Base-by-base conservation (phyloP, 1,284 basidiomycete species). In the Melampsora larici-populina region DNA sequence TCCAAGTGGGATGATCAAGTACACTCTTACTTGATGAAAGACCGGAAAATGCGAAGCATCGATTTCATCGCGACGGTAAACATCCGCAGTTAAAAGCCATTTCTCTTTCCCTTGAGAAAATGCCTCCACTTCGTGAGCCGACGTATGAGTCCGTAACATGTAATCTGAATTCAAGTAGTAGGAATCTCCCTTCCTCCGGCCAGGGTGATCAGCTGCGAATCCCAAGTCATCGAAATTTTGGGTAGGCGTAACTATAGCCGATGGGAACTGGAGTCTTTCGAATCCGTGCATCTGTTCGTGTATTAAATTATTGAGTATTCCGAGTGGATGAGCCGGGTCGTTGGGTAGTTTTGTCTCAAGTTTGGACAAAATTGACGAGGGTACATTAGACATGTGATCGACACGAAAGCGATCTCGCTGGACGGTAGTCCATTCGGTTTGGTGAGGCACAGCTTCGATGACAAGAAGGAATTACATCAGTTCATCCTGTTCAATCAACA, bases 191-290 rank as follows among this genome's bases (percentile, higher is more conserved):
- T 89, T 86, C 26, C 90, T 88, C 76, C 97, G 89, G 1, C 97
- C 97, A 0, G 96, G 95, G 83, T 99, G 97, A 86, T 98, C 94
- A 6, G 86, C 82, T 0, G 96, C 90, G 85, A 99, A 98, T 18
- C 93, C 94, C 29, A 99, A 89, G 81, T 96, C 92, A 85, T 98
- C 97, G 84, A 99, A 99, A 86, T 99, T 99, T 84, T 95, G 89
- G 82, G 88, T 87, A 1, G 94, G 92, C 0, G 93, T 90, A 72
- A 99, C 97, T 72, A 98, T 86, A 0, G 97, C 94, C 0, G 93
- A 92, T 75, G 91, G 86, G 13, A 91, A 89, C 31, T 89, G 82
- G 65, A 87, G 82, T 17, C 84, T 33, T 43, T 69, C 60, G 46
- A 77, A 77, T 40, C 9, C 48, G 17, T 88, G 86, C 81, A 93